Evolutionary conservation across 2,329 filamentous ascomycete genomes (phyloP).

Genomic region (Penicillium janthinellum): DNA sequence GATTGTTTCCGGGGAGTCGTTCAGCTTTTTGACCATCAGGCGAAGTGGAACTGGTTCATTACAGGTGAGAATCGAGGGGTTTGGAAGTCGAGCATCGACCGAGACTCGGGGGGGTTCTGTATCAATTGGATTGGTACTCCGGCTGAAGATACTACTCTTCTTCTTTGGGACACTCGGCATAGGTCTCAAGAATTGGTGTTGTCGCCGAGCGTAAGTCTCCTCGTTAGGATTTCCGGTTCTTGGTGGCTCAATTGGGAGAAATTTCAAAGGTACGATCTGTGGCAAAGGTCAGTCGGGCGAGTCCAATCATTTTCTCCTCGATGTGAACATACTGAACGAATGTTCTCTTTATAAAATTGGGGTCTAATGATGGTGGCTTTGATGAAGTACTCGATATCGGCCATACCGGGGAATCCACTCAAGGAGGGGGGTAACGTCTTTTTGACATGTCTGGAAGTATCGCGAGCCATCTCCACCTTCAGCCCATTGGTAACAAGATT

Average conservation of each 20-base stretch:
- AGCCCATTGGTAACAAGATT: constrained; percentile 50
- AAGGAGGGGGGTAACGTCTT: constrained; percentile 86
- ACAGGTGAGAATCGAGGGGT: constrained; percentile 85
- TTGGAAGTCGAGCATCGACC: constrained; percentile 81
- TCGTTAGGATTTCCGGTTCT: constrained; percentile 66
- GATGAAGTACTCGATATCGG: constrained; percentile 90
- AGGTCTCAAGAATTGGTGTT: constrained; percentile 58
- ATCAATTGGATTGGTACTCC: constrained; percentile 32
- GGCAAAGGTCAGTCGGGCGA: background rate
- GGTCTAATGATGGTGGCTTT: constrained; percentile 95
- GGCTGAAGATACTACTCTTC: constrained; percentile 62
- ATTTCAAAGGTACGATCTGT: constrained; percentile 67
- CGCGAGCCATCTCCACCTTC: constrained; percentile 48
- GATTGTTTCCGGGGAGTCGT: constrained; percentile 67
- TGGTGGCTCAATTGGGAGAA: constrained; percentile 90
- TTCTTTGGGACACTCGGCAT: constrained; percentile 49
- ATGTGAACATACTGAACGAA: constrained; percentile 54
- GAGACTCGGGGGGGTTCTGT: constrained; percentile 60
- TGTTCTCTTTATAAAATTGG: constrained; percentile 86
- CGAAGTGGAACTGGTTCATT: constrained; percentile 82
- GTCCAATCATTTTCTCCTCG: background rate
- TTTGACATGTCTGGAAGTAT: constrained; percentile 68
- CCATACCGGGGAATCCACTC: constrained; percentile 80
- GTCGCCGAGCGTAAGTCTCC: constrained; percentile 80
- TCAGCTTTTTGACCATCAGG: constrained; percentile 76